Evolutionary conservation across 352 stramenopile species (phyloP), one percentile per base, ranked within the genome.

Genomic region (Phytophthora tubulina): DNA sequence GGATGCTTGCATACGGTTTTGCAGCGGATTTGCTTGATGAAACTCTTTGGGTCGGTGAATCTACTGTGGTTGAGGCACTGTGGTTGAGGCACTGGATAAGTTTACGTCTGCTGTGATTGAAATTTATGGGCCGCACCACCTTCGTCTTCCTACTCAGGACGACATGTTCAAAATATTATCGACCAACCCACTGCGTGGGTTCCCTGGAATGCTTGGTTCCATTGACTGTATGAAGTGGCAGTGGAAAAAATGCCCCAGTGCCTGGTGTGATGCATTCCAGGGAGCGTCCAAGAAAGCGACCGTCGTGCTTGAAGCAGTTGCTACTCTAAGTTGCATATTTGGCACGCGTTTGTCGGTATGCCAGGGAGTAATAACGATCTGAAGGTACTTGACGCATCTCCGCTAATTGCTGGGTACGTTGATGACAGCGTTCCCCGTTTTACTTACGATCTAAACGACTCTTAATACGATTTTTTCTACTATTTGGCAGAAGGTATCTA

Each of bases 221-320:
- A 63, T 63, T 31, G 50, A 59, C 14, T 63, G 39, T 14, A 70
- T 58, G 35, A 41, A 63, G 13, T 70, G 44, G 7, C 42, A n/a
- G 3, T 71, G 53, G 65, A 63, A 72, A 13, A 63, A 72, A 11
- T 72, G 42, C 31, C 65, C 55, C n/a, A 51, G 56, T 14, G 48
- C 55, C 3, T 67, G 56, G 56, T 8, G 39, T 13, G 49, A 48
- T 13, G 46, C 55, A 5, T 65, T 71, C 15, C 36, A 67, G 63
- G 56, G 49, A 2, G 38, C 38, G 6, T 51, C 44, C 36, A 9
- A 30, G 30, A 14, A 64, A 2, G 15, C 33, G 8, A 50, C 31
- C 15, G 63, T 72, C 3, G 45, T 72, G 6, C 30, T 72, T 6
- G 54, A 67, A 42, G 48, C 55, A 3, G 35, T 61, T 3, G 55